These are phyloP conservation scores for Leptoxyphium fumago DNA, from an alignment of 2,329 filamentous ascomycete genomes.

Conservation along the genomic window DNA sequence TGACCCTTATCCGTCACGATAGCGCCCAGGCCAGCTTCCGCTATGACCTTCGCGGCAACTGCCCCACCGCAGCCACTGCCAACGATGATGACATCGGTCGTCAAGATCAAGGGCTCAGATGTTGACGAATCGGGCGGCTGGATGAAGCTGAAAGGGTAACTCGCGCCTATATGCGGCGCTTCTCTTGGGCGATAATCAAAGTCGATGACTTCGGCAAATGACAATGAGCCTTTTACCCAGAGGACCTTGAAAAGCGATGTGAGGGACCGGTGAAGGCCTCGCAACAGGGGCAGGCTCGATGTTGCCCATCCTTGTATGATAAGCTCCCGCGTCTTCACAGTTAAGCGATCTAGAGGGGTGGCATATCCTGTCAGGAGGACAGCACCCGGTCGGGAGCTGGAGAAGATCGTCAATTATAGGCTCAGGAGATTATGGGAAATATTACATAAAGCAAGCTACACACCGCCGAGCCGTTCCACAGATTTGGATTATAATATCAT, in stretches of 20 bases:
- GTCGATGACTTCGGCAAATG: conserved; percentile 41
- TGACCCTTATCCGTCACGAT: conserved; percentile 74
- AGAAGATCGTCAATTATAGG: not conserved
- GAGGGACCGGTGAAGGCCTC: conserved; percentile 41
- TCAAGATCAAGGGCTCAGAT: conserved; percentile 41
- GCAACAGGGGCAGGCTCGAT: conserved; percentile 41
- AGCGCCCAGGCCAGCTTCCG: conserved; percentile 60
- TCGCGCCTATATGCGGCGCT: conserved; percentile 33
- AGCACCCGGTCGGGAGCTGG: conserved; percentile 47
- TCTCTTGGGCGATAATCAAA: conserved; percentile 43
- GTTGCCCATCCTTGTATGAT: conserved; percentile 49
- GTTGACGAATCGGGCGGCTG: conserved; percentile 34
- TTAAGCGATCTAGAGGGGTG: conserved; percentile 46
- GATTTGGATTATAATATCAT: too few species aligned
- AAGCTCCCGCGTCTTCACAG: conserved; percentile 43
- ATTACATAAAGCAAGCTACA: too few species aligned
- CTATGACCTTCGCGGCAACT: conserved; percentile 65
- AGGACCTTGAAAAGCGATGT: conserved; percentile 39
- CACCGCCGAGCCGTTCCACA: too few species aligned
- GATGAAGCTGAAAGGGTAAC: conserved; percentile 46
- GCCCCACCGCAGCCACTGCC: conserved; percentile 78
- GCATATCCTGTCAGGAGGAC: conserved; percentile 53
- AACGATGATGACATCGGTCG: conserved; percentile 72
- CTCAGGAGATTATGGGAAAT: too few species aligned
- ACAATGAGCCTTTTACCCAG: conserved; percentile 41